Evolutionary conservation across 805 yeast species (phyloP).

Genomic region (Candida suzukii): DNA sequence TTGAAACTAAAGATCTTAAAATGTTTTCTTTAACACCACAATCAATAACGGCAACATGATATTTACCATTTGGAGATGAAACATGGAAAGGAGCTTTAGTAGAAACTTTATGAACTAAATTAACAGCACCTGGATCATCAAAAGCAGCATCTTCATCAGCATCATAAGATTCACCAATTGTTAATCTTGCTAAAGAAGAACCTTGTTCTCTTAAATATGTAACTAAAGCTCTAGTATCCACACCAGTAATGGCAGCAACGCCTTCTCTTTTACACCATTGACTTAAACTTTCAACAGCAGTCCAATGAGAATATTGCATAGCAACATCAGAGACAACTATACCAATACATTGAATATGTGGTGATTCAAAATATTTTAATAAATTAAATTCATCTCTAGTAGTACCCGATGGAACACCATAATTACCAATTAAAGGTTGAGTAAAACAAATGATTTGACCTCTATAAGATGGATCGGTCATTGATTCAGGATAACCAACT

Average conservation of each 20-base stretch:
- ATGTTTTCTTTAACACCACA: conserved; percentile 99
- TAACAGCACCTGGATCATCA: conserved; percentile 82
- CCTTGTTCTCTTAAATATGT: conserved; percentile 93
- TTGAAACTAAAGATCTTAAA: conserved; percentile 82
- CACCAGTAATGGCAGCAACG: conserved; percentile 94
- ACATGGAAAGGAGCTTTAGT: conserved; percentile 94
- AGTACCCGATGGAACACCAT: conserved; percentile 89
- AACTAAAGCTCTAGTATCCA: conserved; percentile 93
- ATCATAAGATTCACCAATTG: conserved; percentile 86
- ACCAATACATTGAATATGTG: conserved; percentile 89
- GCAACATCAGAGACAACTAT: conserved; percentile 96
- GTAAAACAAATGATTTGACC: conserved; percentile 97
- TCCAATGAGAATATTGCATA: conserved; percentile 96
- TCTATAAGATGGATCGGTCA: conserved; percentile 96
- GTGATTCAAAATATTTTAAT: conserved; percentile 86
- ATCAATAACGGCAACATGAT: conserved; percentile 89
- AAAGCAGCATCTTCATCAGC: conserved; percentile 89
- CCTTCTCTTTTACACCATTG: conserved; percentile 97
- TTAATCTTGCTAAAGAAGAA: conserved; percentile 83
- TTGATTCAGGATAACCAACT: conserved; percentile 96
- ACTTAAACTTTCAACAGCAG: conserved; percentile 92
- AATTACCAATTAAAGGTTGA: conserved; percentile 94
- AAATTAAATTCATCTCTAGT: conserved; percentile 79
- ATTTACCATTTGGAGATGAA: conserved; percentile 49
- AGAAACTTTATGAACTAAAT: conserved; percentile 87